Evolutionary conservation across 805 yeast genomes (phyloP).

Genomic region (Zygosaccharomyces pseudorouxii): DNA sequence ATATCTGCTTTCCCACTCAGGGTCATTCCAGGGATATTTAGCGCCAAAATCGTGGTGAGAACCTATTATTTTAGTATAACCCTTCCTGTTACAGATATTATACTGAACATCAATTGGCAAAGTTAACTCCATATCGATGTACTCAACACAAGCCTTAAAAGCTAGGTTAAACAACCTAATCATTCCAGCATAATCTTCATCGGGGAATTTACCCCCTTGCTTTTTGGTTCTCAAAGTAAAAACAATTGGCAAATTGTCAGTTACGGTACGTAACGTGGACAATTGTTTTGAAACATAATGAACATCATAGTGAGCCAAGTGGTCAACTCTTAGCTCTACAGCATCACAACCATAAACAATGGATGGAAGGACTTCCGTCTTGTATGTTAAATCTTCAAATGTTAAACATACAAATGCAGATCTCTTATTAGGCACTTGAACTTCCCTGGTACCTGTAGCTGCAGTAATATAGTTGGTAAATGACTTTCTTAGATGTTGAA

Average conservation of each 20-base stretch:
- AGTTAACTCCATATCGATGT: conserved; percentile 72
- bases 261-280: conserved; percentile 58
- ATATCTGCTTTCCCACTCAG: conserved; percentile 72
- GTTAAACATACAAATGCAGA: conserved; percentile 74
- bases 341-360: conserved; percentile 71
- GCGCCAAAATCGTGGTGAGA: conserved; percentile 77
- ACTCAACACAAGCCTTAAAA: conserved; percentile 73
- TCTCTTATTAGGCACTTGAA: conserved; percentile 36
- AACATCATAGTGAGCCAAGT: conserved; percentile 46
- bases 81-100: conserved; percentile 47
- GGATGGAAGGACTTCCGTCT: conserved; percentile 44
- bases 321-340: conserved; percentile 78
- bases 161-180: conserved; percentile 55
- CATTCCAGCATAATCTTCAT: conserved; percentile 45
- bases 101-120: conserved; percentile 54
- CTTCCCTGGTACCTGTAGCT: conserved; percentile 51
- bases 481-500: conserved; percentile 51
- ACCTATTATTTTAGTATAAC: conserved; percentile 69
- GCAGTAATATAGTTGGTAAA: conserved; percentile 54
- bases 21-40: conserved; percentile 54
- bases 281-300: conserved; percentile 70
- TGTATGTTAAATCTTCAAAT: conserved; percentile 50
- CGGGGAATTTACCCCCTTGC: conserved; percentile 83
- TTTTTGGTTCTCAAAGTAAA: conserved; percentile 71
- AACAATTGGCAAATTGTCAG: conserved; percentile 66